A percentile compares a stretch with the other conserved stretches of the same genome.
phyloP scores from a whole-genome alignment of 2,329 filamentous ascomycete genomes.

The Neofusicoccum kwambonambiense region DNA sequence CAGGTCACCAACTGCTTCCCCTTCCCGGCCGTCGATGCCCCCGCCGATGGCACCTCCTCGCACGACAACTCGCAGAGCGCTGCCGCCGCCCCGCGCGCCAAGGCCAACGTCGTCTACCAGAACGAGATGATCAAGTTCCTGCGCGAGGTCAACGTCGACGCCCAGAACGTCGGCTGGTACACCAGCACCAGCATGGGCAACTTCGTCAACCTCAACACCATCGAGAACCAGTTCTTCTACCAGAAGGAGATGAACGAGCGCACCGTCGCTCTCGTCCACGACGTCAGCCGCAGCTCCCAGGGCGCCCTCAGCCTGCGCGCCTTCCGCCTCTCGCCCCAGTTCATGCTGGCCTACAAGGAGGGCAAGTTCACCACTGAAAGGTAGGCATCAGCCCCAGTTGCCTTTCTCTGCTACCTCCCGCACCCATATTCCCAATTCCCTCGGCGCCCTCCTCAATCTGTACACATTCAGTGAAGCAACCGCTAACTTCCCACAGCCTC shows the following conservation, averaged over 20 bases:
- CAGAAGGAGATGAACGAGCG: slow-evolving; percentile 87
- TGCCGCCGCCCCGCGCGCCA: slow-evolving; percentile 82
- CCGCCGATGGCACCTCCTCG: slow-evolving; percentile 46
- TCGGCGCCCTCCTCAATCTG: too few relatives aligned
- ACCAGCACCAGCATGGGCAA: slow-evolving; percentile 98
- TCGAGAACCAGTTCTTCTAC: slow-evolving; percentile 98
- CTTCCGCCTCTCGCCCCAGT: slow-evolving; percentile 82
- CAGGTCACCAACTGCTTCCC: slow-evolving; percentile 95
- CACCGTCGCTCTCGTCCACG: slow-evolving; percentile 87
- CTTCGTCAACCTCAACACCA: slow-evolving; percentile 90
- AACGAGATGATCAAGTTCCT: slow-evolving; percentile 96
- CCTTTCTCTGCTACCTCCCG: not conserved
- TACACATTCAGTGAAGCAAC: not conserved
- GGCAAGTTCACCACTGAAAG: slow-evolving; percentile 95
- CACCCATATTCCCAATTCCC: not conserved
- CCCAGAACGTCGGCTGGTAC: slow-evolving; percentile 98
- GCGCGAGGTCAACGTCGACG: slow-evolving; percentile 96
- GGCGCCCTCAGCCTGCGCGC: slow-evolving; percentile 86
- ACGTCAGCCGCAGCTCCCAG: slow-evolving; percentile 92
- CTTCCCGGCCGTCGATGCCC: slow-evolving; percentile 79
- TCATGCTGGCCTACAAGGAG: slow-evolving; percentile 93
- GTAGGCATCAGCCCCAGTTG: slow-evolving; percentile 52
- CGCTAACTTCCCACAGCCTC: slow-evolving; percentile 56
- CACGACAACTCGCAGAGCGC: slow-evolving; percentile 42
- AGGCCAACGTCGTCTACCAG: slow-evolving; percentile 85